A percentile compares a stretch with the other conserved stretches of the same genome.
Conservation (phyloP, 2,329 filamentous ascomycete genomes). For the Pseudogymnoascus sp. region DNA sequence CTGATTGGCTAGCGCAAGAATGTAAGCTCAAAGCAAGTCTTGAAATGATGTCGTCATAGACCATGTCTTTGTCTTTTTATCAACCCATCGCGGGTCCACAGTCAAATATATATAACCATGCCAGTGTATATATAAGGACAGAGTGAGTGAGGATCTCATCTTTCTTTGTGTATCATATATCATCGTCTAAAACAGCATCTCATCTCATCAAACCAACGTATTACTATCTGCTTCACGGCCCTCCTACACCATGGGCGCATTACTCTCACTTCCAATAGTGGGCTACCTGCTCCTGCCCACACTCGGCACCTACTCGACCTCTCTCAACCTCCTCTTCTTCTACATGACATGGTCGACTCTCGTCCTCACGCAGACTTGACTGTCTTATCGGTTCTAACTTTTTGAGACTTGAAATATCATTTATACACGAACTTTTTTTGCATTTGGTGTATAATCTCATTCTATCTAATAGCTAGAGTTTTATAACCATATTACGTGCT, state of each 20-base stretch:
- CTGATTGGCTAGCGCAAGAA: slow-evolving; percentile 44
- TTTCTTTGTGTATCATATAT: background rate
- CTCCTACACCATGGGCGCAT: slow-evolving; percentile 45
- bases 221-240: background rate
- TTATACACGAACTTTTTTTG: no score
- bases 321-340: slow-evolving; percentile 79
- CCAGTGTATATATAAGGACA: background rate
- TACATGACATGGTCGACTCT: slow-evolving; percentile 85
- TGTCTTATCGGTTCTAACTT: no score
- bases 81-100: background rate
- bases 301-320: slow-evolving; percentile 64
- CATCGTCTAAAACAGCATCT: background rate
- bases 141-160: background rate
- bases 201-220: background rate
- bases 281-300: slow-evolving; percentile 57
- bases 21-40: slow-evolving; percentile 53
- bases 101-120: slow-evolving; percentile 12
- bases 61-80: background rate
- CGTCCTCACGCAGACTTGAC: slow-evolving; percentile 64
- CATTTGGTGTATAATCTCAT: no score
- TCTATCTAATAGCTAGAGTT: no score
- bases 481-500: no score
- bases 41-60: slow-evolving; percentile 36
- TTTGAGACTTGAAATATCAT: no score
- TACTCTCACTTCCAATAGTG: slow-evolving; percentile 65